Percentiles rank a stretch among this genome's conserved stretches.
Conservation (phyloP, 345 rosid species). For the Ceriops zippeliana region DNA sequence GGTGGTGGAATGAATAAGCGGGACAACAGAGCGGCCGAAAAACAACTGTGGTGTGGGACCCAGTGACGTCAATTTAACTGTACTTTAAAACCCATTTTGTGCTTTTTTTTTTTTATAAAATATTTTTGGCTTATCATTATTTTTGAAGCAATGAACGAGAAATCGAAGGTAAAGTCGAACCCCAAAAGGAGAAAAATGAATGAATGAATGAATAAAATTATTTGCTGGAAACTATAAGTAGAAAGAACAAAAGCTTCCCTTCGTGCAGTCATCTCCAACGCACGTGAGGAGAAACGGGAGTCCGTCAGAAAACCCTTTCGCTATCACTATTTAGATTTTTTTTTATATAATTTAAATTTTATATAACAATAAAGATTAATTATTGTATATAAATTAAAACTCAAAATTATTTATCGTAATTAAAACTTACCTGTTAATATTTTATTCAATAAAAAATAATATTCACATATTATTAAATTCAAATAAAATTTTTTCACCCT, state of each 20-base stretch:
- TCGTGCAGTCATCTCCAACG: conserved; percentile 35
- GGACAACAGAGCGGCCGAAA: conserved; percentile 36
- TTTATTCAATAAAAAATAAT: too few relatives aligned
- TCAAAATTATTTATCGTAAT: too few relatives aligned
- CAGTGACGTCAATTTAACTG: conserved; percentile 13
- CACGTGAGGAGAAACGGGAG: conserved; percentile 39
- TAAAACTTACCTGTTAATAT: too few relatives aligned
- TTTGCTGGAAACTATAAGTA: background rate
- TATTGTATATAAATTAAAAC: too few relatives aligned
- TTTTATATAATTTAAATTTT: too few relatives aligned
- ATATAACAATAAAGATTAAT: too few relatives aligned
- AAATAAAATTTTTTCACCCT: too few relatives aligned
- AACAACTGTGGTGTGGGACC: conserved; percentile 37
- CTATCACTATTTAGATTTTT: background rate
- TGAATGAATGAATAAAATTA: background rate
- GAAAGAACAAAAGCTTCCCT: conserved; percentile 25
- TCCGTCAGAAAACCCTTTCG: conserved; percentile 24
- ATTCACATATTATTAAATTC: too few relatives aligned
- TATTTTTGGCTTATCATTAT: background rate
- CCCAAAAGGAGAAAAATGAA: too few relatives aligned
- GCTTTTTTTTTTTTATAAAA: background rate
- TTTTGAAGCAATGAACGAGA: too few relatives aligned
- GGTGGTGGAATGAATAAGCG: conserved; percentile 7
- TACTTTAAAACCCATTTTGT: conserved; percentile 2
- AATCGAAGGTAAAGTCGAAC: too few relatives aligned